Conservation (phyloP, 768 basidiomycete species). For the Neoboletus magnificus region DNA sequence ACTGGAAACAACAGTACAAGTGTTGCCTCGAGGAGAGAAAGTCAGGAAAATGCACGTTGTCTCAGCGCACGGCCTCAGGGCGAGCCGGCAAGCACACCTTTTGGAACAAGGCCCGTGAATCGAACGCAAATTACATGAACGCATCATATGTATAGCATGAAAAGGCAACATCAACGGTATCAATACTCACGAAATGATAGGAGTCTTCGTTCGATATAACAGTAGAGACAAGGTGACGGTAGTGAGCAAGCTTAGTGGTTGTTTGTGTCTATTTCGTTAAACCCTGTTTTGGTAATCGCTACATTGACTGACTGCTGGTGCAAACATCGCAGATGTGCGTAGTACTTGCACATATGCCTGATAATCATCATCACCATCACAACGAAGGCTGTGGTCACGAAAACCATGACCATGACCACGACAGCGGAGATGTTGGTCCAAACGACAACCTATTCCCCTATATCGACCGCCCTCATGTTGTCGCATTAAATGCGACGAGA, state of each 20-base stretch:
- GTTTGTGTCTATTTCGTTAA: conserved; percentile 14
- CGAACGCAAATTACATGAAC: conserved; percentile 89
- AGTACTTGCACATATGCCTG: conserved; percentile 9
- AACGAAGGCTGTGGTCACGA: conserved; percentile 58
- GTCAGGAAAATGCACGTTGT: conserved; percentile 58
- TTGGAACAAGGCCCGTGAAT: conserved; percentile 58
- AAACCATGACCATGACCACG: conserved; percentile 56
- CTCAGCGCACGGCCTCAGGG: conserved; percentile 72
- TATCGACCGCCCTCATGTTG: conserved; percentile 78
- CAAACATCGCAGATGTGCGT: no score
- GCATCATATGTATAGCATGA: conserved; percentile 44
- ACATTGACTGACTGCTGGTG: not conserved
- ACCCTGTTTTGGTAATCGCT: not conserved
- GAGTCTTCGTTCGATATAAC: not conserved
- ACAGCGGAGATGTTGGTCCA: conserved; percentile 45
- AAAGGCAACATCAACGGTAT: not conserved
- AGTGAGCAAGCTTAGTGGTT: not conserved
- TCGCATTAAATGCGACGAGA: conserved; percentile 67
- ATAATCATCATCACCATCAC: conserved; percentile 38
- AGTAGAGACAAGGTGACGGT: not conserved
- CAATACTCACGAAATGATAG: conserved; percentile 15
- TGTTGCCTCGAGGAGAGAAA: not conserved
- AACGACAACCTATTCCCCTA: conserved; percentile 70
- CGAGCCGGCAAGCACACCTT: conserved; percentile 73
- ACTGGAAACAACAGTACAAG: not conserved